These are phyloP conservation scores for Hydnomerulius pinastri DNA, from an alignment of 768 basidiomycete genomes.

Conservation along the genomic window DNA sequence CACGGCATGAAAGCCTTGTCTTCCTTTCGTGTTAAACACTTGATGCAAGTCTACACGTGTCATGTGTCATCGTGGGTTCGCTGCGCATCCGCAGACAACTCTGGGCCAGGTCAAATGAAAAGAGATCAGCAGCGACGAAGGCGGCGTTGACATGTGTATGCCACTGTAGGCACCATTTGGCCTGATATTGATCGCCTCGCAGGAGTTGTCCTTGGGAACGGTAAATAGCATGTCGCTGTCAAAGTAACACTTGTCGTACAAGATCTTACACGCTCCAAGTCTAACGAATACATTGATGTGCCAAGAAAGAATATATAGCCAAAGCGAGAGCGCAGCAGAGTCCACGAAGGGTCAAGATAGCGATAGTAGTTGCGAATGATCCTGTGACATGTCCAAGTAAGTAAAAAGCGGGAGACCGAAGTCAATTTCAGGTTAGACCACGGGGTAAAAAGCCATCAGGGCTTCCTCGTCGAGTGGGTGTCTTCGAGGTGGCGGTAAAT, in stretches of 20 bases:
- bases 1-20: not conserved
- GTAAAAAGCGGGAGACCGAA: constrained; percentile 16
- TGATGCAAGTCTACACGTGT: not conserved
- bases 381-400: constrained; percentile 10
- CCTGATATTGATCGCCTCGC: not conserved
- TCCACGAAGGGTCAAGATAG: constrained; percentile 9
- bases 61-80: not conserved
- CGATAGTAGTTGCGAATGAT: constrained; percentile 6
- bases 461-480: constrained; percentile 74
- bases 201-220: not conserved
- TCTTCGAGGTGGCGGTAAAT: constrained; percentile 58
- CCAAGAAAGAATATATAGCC: constrained; percentile 20
- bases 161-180: too few relatives aligned
- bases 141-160: not conserved
- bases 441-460: constrained; percentile 59
- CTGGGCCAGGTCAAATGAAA: not conserved
- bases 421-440: constrained; percentile 27
- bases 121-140: not conserved
- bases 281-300: constrained; percentile 22
- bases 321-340: constrained; percentile 3
- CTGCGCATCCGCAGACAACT: not conserved
- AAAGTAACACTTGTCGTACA: constrained; percentile 7
- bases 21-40: not conserved
- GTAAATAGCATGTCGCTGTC: not conserved
- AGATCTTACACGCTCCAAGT: constrained; percentile 24